phyloP scores from a whole-genome alignment of 1,139 yeast genomes.

The Hemisphaericaspora xylanilytica region DNA sequence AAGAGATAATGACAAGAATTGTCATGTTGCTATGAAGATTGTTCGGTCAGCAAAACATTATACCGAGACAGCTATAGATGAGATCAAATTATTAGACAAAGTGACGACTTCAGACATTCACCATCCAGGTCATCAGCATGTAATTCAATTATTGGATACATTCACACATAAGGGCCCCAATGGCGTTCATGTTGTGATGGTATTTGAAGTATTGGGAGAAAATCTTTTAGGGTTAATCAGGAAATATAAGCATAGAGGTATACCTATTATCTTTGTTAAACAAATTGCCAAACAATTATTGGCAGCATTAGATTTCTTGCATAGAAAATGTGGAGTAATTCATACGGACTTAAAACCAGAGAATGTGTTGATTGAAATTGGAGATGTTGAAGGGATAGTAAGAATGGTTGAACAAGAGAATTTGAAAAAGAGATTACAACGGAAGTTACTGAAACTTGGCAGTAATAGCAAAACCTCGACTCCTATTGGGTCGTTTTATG shows the following conservation, averaged over 20 bases:
- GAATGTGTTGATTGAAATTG: slow-evolving; percentile 77
- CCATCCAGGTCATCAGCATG: slow-evolving; percentile 70
- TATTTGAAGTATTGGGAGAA: slow-evolving; percentile 85
- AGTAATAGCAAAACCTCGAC: slow-evolving; percentile 19
- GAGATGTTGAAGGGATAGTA: slow-evolving; percentile 71
- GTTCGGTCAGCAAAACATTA: slow-evolving; percentile 75
- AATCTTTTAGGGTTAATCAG: slow-evolving; percentile 69
- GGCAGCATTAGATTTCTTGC: slow-evolving; percentile 75
- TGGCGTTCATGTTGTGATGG: slow-evolving; percentile 81
- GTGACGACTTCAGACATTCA: slow-evolving; percentile 41
- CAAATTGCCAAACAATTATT: slow-evolving; percentile 78
- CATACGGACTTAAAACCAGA: slow-evolving; percentile 93
- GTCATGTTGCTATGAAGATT: slow-evolving; percentile 80
- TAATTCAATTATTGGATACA: slow-evolving; percentile 63
- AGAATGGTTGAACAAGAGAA: slow-evolving; percentile 55
- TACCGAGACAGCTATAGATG: slow-evolving; percentile 86
- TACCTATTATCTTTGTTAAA: slow-evolving; percentile 72
- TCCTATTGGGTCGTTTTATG: slow-evolving; percentile 16
- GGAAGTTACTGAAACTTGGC: slow-evolving; percentile 32
- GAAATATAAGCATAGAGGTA: slow-evolving; percentile 67
- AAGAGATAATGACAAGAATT: slow-evolving; percentile 51
- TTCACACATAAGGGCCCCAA: slow-evolving; percentile 71
- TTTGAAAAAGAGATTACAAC: slow-evolving; percentile 42
- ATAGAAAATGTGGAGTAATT: slow-evolving; percentile 82
- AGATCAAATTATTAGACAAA: slow-evolving; percentile 60